A percentile compares a stretch with the other conserved stretches of the same genome.
phyloP scores from a whole-genome alignment of 2,329 filamentous ascomycete species.

The Fusarium humuli region DNA sequence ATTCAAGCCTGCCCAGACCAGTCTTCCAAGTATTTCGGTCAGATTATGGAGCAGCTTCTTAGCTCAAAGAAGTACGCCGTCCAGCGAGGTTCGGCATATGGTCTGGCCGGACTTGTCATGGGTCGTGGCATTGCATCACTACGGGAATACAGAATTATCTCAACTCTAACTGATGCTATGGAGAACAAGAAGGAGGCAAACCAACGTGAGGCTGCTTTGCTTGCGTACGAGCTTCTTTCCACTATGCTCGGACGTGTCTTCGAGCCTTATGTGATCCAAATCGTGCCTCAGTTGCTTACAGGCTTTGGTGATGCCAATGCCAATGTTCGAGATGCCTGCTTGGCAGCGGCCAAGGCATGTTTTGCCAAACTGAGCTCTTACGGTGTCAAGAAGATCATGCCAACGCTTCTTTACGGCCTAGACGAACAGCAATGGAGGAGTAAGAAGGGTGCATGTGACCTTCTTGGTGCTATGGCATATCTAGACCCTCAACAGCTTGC shows the following conservation, averaged over 20 bases:
- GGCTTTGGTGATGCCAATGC: slow-evolving; percentile 90
- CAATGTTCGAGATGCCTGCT: slow-evolving; percentile 91
- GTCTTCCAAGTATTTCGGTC: slow-evolving; percentile 81
- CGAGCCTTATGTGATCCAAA: slow-evolving; percentile 95
- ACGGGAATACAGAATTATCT: slow-evolving; percentile 87
- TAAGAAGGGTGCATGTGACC: slow-evolving; percentile 97
- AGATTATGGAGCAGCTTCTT: slow-evolving; percentile 84
- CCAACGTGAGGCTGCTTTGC: slow-evolving; percentile 86
- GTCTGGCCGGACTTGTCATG: slow-evolving; percentile 87
- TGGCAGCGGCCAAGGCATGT: slow-evolving; percentile 93
- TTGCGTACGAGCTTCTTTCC: slow-evolving; percentile 92
- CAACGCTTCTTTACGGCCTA: slow-evolving; percentile 88
- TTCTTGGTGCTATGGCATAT: slow-evolving; percentile 98
- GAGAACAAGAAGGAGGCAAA: slow-evolving; percentile 96
- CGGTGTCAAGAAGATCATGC: slow-evolving; percentile 93
- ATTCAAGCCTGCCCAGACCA: slow-evolving; percentile 83
- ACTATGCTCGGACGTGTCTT: slow-evolving; percentile 88
- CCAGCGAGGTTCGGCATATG: slow-evolving; percentile 93
- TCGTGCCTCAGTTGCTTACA: slow-evolving; percentile 88
- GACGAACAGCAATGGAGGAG: slow-evolving; percentile 98
- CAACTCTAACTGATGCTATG: slow-evolving; percentile 80
- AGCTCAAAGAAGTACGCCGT: slow-evolving; percentile 91
- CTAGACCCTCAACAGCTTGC: slow-evolving; percentile 95
- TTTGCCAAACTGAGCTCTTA: slow-evolving; percentile 95
- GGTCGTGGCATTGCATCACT: slow-evolving; percentile 88